Conservation (phyloP, 2,329 filamentous ascomycete species). For the Phialocephala sp. region DNA sequence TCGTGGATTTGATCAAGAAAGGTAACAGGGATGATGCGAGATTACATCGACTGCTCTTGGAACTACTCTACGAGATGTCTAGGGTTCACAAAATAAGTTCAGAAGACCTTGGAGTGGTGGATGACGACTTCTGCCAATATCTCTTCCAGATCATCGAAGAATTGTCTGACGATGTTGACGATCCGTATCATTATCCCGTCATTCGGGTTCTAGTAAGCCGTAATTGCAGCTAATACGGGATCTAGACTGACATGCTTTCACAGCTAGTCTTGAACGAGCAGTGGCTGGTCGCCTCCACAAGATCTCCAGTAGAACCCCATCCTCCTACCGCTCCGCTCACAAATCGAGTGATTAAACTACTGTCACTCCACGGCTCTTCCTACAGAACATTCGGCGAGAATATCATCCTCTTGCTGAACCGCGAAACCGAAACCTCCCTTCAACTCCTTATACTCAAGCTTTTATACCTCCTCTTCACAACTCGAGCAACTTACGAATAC, state of each 20-base stretch:
- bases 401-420: constrained; percentile 91
- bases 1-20: constrained; percentile 79
- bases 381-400: constrained; percentile 98
- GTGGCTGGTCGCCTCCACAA: constrained; percentile 82
- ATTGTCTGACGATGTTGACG: constrained; percentile 82
- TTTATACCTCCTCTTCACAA: constrained; percentile 94
- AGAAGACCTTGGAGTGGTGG: constrained; percentile 77
- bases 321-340: constrained; percentile 63
- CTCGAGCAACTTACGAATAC: constrained; percentile 89
- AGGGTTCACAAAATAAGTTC: constrained; percentile 81
- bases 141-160: constrained; percentile 89
- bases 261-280: constrained; percentile 97
- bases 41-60: constrained; percentile 81
- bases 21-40: constrained; percentile 68
- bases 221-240: neutral
- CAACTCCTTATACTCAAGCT: constrained; percentile 97
- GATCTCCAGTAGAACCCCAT: constrained; percentile 39
- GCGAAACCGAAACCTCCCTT: constrained; percentile 91
- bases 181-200: constrained; percentile 94
- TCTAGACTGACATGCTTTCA: constrained; percentile 27
- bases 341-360: constrained; percentile 90
- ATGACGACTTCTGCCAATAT: constrained; percentile 82
- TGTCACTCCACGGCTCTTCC: constrained; percentile 78
- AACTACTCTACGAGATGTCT: constrained; percentile 96
- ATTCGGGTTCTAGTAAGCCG: constrained; percentile 83